Evolutionary conservation across 1,284 basidiomycete genomes (phyloP), one percentile per base, ranked within the genome.

Genomic region (Rhodofomes roseus): DNA sequence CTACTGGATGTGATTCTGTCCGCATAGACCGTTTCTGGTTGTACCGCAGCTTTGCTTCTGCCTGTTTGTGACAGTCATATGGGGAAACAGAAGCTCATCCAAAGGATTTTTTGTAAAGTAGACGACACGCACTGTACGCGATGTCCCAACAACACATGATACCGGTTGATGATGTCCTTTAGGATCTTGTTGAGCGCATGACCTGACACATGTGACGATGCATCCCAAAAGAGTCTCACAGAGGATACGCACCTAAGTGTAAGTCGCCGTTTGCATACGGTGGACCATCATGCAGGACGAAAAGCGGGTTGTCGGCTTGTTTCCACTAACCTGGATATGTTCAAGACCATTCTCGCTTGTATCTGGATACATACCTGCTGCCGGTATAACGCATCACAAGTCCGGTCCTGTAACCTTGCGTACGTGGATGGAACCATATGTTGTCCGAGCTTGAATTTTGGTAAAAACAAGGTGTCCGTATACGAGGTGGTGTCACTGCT

Each of bases 171-270:
- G 65, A 98, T 91, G 72, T 99, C 97, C 76, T 99, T 99, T 54
- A 98, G 73, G 48, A 98, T 93, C 74, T 98, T 98, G 77, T 99
- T 99, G 63, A 99, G 75, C 0, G 96, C 95, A 73, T 99, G 97
- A 2, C 96, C 96, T 96, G 65, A 14, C 50, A 31, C 37, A 51
- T 18, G 56, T 57, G 12, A 43, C 27, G 31, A n/a, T 14, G 6
- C 18, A 5, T 11, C 27, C 1, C n/a, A n/a, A 27, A 41, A 59
- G 27, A 53, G 46, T 54, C 44, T 37, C 34, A 25, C 44, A 43
- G 11, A 5, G 44, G 29, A 12, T 5, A 6, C 81, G 64, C 65
- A 95, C 95, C 96, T 80, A 96, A 95, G 70, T 99, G 97, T 51
- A 99, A 77, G 67, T 92, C 83, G 0, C 97, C 97, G 71, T 99